phyloP scores from a whole-genome alignment of 768 basidiomycete genomes.

The Lentinula guzmanii region DNA sequence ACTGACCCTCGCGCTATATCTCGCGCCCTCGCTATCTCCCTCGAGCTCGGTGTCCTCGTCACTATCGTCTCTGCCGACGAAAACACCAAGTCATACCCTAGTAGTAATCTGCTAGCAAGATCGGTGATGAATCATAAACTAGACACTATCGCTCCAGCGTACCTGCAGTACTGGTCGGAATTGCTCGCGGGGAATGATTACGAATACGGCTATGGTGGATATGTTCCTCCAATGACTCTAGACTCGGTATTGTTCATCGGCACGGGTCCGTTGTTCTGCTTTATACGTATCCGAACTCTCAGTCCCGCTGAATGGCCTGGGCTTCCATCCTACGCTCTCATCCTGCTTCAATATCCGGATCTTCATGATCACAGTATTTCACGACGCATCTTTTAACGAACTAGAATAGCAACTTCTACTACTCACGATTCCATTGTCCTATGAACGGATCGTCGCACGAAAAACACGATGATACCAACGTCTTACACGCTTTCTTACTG shows the following conservation, averaged over 20 bases:
- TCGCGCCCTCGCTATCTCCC: constrained; percentile 31
- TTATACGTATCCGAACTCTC: not conserved
- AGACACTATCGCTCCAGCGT: not conserved
- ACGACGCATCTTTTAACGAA: not conserved
- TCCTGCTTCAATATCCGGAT: too few species aligned
- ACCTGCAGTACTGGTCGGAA: not conserved
- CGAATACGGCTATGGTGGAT: not conserved
- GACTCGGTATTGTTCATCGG: not conserved
- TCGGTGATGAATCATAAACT: not conserved
- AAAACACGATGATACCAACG: not conserved
- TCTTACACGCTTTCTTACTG: not conserved
- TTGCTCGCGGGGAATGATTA: not conserved
- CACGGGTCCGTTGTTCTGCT: not conserved
- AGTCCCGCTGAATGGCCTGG: not conserved
- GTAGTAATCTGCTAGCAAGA: not conserved
- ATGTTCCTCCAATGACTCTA: not conserved
- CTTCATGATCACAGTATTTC: not conserved
- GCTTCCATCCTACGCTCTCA: not conserved
- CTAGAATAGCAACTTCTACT: not conserved
- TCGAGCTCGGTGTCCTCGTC: constrained; percentile 30
- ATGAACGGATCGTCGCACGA: too few species aligned
- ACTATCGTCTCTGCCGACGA: constrained; percentile 18
- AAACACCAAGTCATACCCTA: not conserved
- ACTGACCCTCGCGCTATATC: constrained; percentile 27
- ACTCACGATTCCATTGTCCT: too few species aligned